A percentile compares a stretch with the other conserved stretches of the same genome.
Evolutionary conservation across 331 rosid species (phyloP).

Genomic region (Spiraea crenata): DNA sequence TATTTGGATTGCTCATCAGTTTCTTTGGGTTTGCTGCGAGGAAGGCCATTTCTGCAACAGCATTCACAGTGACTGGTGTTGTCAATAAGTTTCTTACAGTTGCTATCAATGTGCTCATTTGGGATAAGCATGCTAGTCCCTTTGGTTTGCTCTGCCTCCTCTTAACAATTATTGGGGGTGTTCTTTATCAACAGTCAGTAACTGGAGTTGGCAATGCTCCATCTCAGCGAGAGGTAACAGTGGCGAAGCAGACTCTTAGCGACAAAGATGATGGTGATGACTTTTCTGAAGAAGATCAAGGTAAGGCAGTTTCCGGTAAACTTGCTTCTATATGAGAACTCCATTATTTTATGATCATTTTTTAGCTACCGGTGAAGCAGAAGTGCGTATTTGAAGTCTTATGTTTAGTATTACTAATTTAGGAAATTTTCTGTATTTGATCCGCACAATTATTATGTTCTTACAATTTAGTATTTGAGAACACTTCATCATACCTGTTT

Average conservation of each 20-base stretch:
- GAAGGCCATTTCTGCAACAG: slow-evolving; percentile 87
- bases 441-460: slow-evolving; percentile 23
- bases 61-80: slow-evolving; percentile 92
- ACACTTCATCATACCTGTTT: neutral
- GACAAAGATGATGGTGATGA: slow-evolving; percentile 34
- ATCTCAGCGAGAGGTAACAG: slow-evolving; percentile 32
- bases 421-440: slow-evolving; percentile 24
- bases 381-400: slow-evolving; percentile 34
- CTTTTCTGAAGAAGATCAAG: slow-evolving; percentile 42
- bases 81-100: slow-evolving; percentile 92
- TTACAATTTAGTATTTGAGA: slow-evolving; percentile 12
- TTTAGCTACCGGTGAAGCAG: slow-evolving; percentile 24
- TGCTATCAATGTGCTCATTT: slow-evolving; percentile 73
- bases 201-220: slow-evolving; percentile 42
- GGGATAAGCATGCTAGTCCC: slow-evolving; percentile 97
- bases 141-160: slow-evolving; percentile 80
- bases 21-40: slow-evolving; percentile 95
- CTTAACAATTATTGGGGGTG: slow-evolving; percentile 76
- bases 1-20: slow-evolving; percentile 86
- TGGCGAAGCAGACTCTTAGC: slow-evolving; percentile 39
- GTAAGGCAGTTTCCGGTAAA: slow-evolving; percentile 43
- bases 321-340: slow-evolving; percentile 51
- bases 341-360: slow-evolving; percentile 10
- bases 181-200: slow-evolving; percentile 90
- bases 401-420: slow-evolving; percentile 15